Percentiles rank a stretch among this genome's conserved stretches.
Evolutionary conservation across 2,329 filamentous ascomycete species (phyloP).

Genomic region (Alternaria viburni): DNA sequence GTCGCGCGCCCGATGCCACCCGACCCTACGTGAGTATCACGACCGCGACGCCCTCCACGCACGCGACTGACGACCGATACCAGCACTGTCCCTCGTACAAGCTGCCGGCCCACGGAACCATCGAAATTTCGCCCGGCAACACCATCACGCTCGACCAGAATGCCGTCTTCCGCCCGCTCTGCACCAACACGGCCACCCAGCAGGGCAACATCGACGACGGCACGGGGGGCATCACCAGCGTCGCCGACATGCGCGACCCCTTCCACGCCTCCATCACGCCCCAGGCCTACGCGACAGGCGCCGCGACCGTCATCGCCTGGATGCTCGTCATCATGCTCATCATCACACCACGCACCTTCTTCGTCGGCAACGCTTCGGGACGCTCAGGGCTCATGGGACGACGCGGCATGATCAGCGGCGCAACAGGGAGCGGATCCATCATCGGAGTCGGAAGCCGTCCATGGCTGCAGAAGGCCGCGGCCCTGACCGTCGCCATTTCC

Average conservation of each 20-base stretch:
- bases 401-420: constrained; percentile 83
- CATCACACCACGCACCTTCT: constrained; percentile 92
- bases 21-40: constrained; percentile 39
- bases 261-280: constrained; percentile 95
- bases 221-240: constrained; percentile 50
- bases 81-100: constrained; percentile 68
- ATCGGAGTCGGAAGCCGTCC: constrained; percentile 89
- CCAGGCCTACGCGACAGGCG: constrained; percentile 89
- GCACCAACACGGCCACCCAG: constrained; percentile 50
- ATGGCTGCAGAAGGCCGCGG: constrained; percentile 81
- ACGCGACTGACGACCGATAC: constrained; percentile 29
- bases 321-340: constrained; percentile 92
- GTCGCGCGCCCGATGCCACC: constrained; percentile 35
- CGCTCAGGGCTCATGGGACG: constrained; percentile 77
- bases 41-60: neutral
- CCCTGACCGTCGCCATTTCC: constrained; percentile 73
- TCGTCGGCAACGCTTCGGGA: constrained; percentile 73
- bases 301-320: constrained; percentile 89
- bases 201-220: constrained; percentile 48
- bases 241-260: constrained; percentile 77
- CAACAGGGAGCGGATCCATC: constrained; percentile 65
- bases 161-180: constrained; percentile 66
- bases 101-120: constrained; percentile 64
- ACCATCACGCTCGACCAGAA: constrained; percentile 65
- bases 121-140: constrained; percentile 60